Base-by-base conservation (phyloP, 306 rosid species). In the Citrullus mucosospermus region DNA sequence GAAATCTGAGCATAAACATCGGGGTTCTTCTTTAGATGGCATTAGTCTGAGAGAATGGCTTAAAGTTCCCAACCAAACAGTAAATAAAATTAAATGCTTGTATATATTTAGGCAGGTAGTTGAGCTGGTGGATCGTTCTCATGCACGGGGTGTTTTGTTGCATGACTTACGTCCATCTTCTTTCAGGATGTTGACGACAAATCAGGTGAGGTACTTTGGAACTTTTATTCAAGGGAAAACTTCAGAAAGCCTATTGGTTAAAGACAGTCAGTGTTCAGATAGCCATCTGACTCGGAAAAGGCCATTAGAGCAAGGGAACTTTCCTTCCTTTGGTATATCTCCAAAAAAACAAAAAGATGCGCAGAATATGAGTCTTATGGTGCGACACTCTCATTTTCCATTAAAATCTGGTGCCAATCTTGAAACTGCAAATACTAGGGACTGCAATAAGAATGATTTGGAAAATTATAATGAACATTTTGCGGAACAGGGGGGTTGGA, bases 1-100 rank as follows among this genome's bases (percentile, higher is more conserved):
- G 60, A 78, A 82, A 77, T 54, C 79, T 38, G 78, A 73, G 81
- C 81, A 58, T 34, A 84, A 81, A 81, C 44, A 67, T 46, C 79
- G 62, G 72, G 87, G 57, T 81, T 85, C 89, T 83, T 86, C 80
- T 77, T 77, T 78, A 75, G 87, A 78, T 81, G 96, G 91, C 18
- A 81, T 87, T 81, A 90, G 83, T 82, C 81, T 94, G 83, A 89
- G 96, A 87, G 93, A 92, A 62, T 94, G 98, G 97, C 85, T 94
- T 82, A 89, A 84, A 82, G 77, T 20, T 70, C 85, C 81, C 68
- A 79, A 59, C 73, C 88, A 78, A 68, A 87, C 80, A 81, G 88
- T 78, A 43, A 86, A 85, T 78, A 94, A 90, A 87, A 81, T 61
- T 65, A 91, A 87, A 79, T 78, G 90, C 82, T 69, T 94, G 85